Evolutionary conservation across 2,329 filamentous ascomycete species (phyloP).

Genomic region (Rosellinia necatrix): DNA sequence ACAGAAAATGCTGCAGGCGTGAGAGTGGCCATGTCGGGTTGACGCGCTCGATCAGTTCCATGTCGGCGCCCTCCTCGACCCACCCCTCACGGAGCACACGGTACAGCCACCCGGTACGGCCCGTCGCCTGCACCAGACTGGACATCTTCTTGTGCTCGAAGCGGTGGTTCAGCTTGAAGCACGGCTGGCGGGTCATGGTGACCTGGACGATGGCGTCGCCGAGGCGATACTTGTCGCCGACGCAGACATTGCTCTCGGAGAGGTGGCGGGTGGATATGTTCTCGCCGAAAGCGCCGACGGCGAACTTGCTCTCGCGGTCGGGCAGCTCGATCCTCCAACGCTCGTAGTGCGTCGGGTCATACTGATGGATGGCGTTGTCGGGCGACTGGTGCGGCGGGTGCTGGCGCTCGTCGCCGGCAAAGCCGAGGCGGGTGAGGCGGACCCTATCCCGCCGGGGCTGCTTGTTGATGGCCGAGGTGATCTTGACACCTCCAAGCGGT

Average conservation of each 20-base stretch:
- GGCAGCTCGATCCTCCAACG: conserved; percentile 59
- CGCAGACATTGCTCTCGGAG: conserved; percentile 66
- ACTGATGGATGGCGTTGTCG: conserved; percentile 66
- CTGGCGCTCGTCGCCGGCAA: conserved; percentile 65
- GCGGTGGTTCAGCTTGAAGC: conserved; percentile 70
- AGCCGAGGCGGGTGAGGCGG: conserved; percentile 52
- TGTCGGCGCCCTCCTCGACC: conserved; percentile 59
- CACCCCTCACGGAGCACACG: conserved; percentile 60
- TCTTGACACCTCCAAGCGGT: conserved; percentile 53
- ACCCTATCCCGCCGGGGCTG: conserved; percentile 48
- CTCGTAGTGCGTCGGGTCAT: conserved; percentile 62
- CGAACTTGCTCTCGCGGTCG: conserved; percentile 53
- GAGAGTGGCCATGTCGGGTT: conserved; percentile 65
- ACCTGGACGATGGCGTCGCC: conserved; percentile 59
- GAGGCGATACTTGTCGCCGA: conserved; percentile 64
- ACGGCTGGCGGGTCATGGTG: conserved; percentile 65
- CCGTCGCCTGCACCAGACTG: conserved; percentile 56
- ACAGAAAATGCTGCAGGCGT: conserved; percentile 63
- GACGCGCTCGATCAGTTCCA: conserved; percentile 57
- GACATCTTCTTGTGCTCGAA: conserved; percentile 67
- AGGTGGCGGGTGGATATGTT: conserved; percentile 61
- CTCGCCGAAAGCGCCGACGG: conserved; percentile 65
- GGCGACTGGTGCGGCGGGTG: conserved; percentile 60
- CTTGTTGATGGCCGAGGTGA: conserved; percentile 64
- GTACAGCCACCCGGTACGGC: conserved; percentile 68